Percentiles rank a stretch among this genome's conserved stretches.
Evolutionary conservation across 108 stramenopile species (phyloP).

Genomic region (Fragilaria radians): DNA sequence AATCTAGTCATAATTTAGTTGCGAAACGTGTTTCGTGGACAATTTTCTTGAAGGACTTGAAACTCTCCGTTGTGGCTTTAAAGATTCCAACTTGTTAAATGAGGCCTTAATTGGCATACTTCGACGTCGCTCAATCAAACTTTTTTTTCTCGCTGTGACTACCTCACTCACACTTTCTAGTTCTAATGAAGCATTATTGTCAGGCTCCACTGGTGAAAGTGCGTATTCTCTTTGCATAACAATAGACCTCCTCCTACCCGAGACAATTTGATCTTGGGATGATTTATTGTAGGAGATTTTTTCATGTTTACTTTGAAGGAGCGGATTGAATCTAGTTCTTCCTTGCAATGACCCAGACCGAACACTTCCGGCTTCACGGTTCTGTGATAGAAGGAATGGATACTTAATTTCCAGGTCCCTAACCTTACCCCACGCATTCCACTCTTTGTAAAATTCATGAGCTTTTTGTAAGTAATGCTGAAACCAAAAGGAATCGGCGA

Average conservation of each 20-base stretch:
- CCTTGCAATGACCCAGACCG: neutral
- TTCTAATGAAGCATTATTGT: no score
- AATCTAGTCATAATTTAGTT: no score
- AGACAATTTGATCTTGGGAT: neutral
- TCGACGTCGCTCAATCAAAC: no score
- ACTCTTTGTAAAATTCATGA: slow-evolving; percentile 27
- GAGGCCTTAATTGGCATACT: no score
- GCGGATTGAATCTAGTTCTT: neutral
- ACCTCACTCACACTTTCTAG: no score
- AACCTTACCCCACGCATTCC: slow-evolving; percentile 37
- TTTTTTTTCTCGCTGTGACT: no score
- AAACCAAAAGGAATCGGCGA: slow-evolving; percentile 16
- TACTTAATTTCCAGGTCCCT: neutral
- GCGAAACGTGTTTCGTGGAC: no score
- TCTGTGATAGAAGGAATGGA: neutral
- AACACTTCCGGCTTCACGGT: neutral
- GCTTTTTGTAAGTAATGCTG: slow-evolving; percentile 25
- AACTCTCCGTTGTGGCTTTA: no score
- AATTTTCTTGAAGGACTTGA: no score
- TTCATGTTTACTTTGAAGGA: neutral
- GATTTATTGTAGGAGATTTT: neutral
- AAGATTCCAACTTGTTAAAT: no score
- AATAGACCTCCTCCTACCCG: neutral
- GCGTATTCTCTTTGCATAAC: neutral
- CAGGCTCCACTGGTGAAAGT: no score